Evolutionary conservation across 2,329 filamentous ascomycete genomes (phyloP).

Genomic region (Pseudocercospora pini-densiflorae): DNA sequence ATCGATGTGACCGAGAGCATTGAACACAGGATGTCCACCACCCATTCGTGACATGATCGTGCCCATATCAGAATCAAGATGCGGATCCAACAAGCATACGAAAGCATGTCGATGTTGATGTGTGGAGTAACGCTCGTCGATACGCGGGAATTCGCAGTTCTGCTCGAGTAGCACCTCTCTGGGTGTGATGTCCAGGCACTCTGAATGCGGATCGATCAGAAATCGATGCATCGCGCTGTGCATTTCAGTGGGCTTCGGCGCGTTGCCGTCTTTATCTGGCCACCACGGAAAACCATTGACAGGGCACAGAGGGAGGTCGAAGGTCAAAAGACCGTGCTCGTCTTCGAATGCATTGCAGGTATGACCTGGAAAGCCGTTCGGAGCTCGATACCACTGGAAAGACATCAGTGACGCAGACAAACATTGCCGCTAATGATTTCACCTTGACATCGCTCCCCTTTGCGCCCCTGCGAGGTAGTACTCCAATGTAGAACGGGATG

Average conservation of each 20-base stretch:
- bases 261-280: not conserved
- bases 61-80: constrained; percentile 37
- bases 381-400: not conserved
- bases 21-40: constrained; percentile 23
- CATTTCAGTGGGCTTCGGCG: not conserved
- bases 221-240: not conserved
- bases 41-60: constrained; percentile 33
- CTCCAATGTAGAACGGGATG: not conserved
- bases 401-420: not conserved
- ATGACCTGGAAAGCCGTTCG: not conserved
- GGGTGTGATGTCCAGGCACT: not conserved
- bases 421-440: too few species aligned
- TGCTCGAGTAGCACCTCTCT: not conserved
- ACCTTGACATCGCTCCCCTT: not conserved
- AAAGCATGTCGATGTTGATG: constrained; percentile 47
- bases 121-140: constrained; percentile 51
- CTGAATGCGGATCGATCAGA: not conserved
- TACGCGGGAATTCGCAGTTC: constrained; percentile 47
- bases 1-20: constrained; percentile 25
- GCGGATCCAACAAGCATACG: constrained; percentile 45
- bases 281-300: not conserved
- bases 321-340: not conserved
- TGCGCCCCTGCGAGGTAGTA: not conserved
- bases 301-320: not conserved
- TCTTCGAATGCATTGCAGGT: constrained; percentile 1